Evolutionary conservation across 2,329 filamentous ascomycete species (phyloP).

Genomic region (Mariannaea elegans): DNA sequence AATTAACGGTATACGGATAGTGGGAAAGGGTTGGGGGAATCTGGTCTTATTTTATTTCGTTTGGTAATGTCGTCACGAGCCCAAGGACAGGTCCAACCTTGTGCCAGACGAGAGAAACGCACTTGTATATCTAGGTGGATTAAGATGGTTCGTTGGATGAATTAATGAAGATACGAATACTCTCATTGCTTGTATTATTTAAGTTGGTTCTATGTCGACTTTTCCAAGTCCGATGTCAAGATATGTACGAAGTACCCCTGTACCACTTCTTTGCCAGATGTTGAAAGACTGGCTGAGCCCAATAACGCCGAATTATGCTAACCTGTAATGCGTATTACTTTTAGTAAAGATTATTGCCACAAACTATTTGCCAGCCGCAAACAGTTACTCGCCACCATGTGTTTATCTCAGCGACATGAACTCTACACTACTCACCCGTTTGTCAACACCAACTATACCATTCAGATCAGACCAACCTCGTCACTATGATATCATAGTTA

Average conservation of each 20-base stretch:
- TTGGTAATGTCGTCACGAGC: not conserved
- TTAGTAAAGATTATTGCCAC: not conserved
- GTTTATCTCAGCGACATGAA: not conserved
- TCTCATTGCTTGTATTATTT: not conserved
- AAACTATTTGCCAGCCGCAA: not conserved
- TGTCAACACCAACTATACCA: not conserved
- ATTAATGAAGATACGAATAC: constrained; percentile 35
- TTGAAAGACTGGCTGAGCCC: not conserved
- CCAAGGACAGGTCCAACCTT: constrained; percentile 1
- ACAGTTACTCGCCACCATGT: not conserved
- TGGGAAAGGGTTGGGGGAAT: not conserved
- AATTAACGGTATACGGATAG: not conserved
- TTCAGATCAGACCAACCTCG: not conserved
- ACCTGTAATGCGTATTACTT: not conserved
- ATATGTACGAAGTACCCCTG: not conserved
- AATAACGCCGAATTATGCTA: constrained; percentile 2
- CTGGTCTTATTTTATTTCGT: not conserved
- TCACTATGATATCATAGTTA: not conserved
- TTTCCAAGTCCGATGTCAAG: not conserved
- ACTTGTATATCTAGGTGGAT: not conserved
- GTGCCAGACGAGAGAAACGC: constrained; percentile 2
- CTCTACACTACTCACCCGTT: too few relatives aligned
- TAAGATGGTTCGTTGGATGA: constrained; percentile 9
- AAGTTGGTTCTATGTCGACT: not conserved
- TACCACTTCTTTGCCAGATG: not conserved